Conservation (phyloP, 78 protist species). For the Bigelowiella natans region DNA sequence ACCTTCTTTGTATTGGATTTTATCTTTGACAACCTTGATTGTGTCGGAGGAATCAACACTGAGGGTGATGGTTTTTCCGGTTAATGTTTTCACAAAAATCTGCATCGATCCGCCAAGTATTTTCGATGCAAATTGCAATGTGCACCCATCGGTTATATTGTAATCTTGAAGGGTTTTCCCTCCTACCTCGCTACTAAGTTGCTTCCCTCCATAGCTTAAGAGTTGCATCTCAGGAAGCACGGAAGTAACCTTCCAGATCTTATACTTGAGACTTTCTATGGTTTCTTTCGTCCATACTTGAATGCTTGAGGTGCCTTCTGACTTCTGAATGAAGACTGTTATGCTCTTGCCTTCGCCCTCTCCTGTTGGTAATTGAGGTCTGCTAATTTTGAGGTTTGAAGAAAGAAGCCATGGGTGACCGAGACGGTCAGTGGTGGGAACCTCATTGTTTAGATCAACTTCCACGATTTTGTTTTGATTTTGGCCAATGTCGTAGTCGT, state of each 20-base stretch:
- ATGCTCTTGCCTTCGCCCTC: too few species aligned
- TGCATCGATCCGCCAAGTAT: constrained; percentile 30
- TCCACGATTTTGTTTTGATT: too few species aligned
- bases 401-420: too few species aligned
- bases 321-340: too few species aligned
- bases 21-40: constrained; percentile 90
- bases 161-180: background rate
- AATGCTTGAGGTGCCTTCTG: too few species aligned
- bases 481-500: too few species aligned
- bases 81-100: constrained; percentile 68
- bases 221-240: background rate
- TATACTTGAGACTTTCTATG: constrained; percentile 38
- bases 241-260: constrained; percentile 32
- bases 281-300: constrained; percentile 43
- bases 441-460: too few species aligned
- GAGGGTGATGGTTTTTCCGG: constrained; percentile 97
- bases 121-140: background rate
- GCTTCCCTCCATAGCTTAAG: background rate
- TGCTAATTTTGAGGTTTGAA: too few species aligned
- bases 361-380: too few species aligned
- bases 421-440: too few species aligned
- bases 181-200: background rate
- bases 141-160: background rate
- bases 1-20: constrained; percentile 68
- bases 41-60: constrained; percentile 91